Conservation (phyloP, 2,329 filamentous ascomycete species). For the Macroventuria anomochaeta region DNA sequence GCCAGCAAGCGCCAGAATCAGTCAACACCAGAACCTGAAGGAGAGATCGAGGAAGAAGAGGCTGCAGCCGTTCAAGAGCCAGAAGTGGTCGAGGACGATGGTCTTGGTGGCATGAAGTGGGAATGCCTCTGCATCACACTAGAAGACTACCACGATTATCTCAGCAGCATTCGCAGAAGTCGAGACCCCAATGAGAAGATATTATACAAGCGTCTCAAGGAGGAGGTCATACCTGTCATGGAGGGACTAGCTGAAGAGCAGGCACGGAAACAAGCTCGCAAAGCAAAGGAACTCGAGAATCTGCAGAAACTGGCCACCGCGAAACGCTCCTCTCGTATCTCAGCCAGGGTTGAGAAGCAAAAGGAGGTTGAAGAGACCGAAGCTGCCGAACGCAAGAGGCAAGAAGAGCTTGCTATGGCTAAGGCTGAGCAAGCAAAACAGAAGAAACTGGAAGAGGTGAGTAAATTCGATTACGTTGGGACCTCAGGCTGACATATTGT, state of each 20-base stretch:
- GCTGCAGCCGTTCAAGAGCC: constrained; percentile 41
- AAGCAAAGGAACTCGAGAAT: constrained; percentile 80
- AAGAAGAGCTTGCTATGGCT: constrained; percentile 68
- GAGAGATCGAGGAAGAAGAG: constrained; percentile 49
- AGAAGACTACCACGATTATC: constrained; percentile 74
- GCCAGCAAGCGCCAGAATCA: constrained; percentile 75
- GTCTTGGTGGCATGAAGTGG: constrained; percentile 81
- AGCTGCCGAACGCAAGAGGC: constrained; percentile 72
- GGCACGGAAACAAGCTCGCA: constrained; percentile 73
- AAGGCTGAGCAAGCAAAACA: constrained; percentile 64
- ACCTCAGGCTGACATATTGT: constrained; percentile 29
- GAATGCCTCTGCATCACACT: constrained; percentile 87
- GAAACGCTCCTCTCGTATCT: constrained; percentile 90
- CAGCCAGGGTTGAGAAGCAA: constrained; percentile 79
- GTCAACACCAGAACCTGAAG: constrained; percentile 54
- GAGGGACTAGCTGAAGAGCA: constrained; percentile 75
- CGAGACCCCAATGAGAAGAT: constrained; percentile 86
- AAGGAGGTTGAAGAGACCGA: constrained; percentile 73
- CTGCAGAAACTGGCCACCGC: constrained; percentile 89
- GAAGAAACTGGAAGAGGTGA: constrained; percentile 70
- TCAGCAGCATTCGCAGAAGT: constrained; percentile 74
- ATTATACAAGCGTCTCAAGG: constrained; percentile 72
- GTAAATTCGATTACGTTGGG: background rate
- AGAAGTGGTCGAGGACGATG: constrained; percentile 59
- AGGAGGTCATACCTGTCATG: constrained; percentile 83